Evolutionary conservation across 495 filamentous ascomycete species (phyloP).

Genomic region (Geoglossum glabrum): DNA sequence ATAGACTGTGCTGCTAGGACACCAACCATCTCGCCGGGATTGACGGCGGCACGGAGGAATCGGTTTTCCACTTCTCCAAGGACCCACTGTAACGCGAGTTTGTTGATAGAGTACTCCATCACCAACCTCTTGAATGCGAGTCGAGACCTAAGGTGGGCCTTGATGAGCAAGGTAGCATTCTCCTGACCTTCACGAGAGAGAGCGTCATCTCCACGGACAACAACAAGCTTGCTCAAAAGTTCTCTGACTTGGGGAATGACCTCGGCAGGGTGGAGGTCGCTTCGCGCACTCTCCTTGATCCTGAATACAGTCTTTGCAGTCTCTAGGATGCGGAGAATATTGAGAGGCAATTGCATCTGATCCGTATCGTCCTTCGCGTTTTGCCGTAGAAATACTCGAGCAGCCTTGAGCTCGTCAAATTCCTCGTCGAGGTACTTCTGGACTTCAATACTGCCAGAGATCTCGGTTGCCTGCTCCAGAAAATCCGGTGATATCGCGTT

Average conservation of each 20-base stretch:
- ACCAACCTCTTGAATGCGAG: slow-evolving; percentile 84
- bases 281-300: slow-evolving; percentile 62
- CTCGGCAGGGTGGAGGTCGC: slow-evolving; percentile 76
- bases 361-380: slow-evolving; percentile 49
- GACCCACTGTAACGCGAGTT: slow-evolving; percentile 80
- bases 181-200: slow-evolving; percentile 73
- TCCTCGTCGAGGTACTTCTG: slow-evolving; percentile 77
- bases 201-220: slow-evolving; percentile 66
- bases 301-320: slow-evolving; percentile 77
- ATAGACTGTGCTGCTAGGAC: slow-evolving; percentile 96
- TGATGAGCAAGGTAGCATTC: slow-evolving; percentile 76
- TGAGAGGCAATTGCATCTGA: slow-evolving; percentile 76
- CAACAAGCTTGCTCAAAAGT: slow-evolving; percentile 52
- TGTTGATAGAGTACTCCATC: slow-evolving; percentile 64
- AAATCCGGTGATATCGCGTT: slow-evolving; percentile 45
- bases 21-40: slow-evolving; percentile 95
- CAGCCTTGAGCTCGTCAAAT: slow-evolving; percentile 54
- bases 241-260: slow-evolving; percentile 65
- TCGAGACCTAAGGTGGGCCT: slow-evolving; percentile 71
- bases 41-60: slow-evolving; percentile 61
- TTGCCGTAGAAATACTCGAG: slow-evolving; percentile 56
- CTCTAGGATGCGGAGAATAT: slow-evolving; percentile 75
- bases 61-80: slow-evolving; percentile 77
- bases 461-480: slow-evolving; percentile 72
- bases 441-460: slow-evolving; percentile 64